Conservation (phyloP, 768 basidiomycete species). For the Lactarius sp. region DNA sequence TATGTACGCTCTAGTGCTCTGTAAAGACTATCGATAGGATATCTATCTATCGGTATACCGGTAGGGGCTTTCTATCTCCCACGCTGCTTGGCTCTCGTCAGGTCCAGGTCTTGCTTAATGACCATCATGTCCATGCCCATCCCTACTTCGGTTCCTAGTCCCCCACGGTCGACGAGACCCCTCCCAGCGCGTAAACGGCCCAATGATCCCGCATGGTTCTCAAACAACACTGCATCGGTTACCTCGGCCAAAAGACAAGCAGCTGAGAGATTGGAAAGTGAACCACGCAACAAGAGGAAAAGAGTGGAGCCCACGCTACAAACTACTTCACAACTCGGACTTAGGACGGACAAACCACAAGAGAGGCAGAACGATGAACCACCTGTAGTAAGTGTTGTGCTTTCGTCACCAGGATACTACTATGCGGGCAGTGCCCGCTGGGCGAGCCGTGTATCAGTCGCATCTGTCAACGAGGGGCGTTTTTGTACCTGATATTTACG, state of each 20-base stretch:
- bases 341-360: slow-evolving; percentile 22
- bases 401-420: neutral
- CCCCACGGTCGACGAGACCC: slow-evolving; percentile 17
- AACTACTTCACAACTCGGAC: slow-evolving; percentile 16
- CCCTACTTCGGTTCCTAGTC: slow-evolving; percentile 10
- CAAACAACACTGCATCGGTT: slow-evolving; percentile 29
- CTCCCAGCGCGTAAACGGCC: slow-evolving; percentile 31
- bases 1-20: neutral
- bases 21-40: too few species aligned
- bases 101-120: neutral
- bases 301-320: slow-evolving; percentile 45
- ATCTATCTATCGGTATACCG: too few species aligned
- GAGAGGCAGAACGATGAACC: slow-evolving; percentile 22
- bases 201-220: slow-evolving; percentile 56
- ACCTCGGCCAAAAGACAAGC: slow-evolving; percentile 52
- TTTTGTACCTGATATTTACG: neutral
- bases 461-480: slow-evolving; percentile 6
- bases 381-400: slow-evolving; percentile 19
- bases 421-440: neutral
- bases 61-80: slow-evolving; percentile 6
- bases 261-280: slow-evolving; percentile 64
- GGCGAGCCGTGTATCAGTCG: neutral
- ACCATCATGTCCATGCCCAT: slow-evolving; percentile 15
- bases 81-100: slow-evolving; percentile 5
- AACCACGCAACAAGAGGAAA: slow-evolving; percentile 70